Conservation (phyloP, 2,329 filamentous ascomycete genomes). For the Calonectria pauciramosa region DNA sequence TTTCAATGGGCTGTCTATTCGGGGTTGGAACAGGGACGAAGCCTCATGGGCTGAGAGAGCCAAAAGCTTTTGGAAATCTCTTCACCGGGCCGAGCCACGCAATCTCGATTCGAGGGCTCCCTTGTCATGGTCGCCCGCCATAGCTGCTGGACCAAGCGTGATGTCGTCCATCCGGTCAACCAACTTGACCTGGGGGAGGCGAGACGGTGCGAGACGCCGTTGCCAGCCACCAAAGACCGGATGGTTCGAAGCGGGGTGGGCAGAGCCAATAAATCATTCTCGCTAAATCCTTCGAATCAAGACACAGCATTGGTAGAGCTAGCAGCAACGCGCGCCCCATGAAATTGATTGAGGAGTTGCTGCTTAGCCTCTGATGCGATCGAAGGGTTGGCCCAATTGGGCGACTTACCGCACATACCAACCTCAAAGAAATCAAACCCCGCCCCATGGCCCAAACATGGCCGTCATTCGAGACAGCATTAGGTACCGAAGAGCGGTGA, state of each 20-base stretch:
- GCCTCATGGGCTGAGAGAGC: constrained; percentile 2
- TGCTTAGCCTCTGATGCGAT: constrained; percentile 6
- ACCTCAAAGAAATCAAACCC: constrained; percentile 7
- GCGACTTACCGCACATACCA: background rate
- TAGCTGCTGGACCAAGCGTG: constrained; percentile 2
- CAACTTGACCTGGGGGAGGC: constrained; percentile 20
- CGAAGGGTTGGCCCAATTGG: constrained; percentile 4
- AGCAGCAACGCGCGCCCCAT: background rate
- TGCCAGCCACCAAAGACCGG: constrained; percentile 29
- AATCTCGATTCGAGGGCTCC: constrained; percentile 18
- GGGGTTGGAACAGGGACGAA: background rate
- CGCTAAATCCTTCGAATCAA: constrained; percentile 1
- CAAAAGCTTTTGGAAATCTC: constrained; percentile 2
- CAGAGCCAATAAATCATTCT: background rate
- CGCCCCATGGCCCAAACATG: background rate
- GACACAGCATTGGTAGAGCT: background rate
- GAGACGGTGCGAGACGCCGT: constrained; percentile 25
- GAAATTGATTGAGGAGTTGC: background rate
- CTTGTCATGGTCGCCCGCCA: constrained; percentile 7
- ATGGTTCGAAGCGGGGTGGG: constrained; percentile 5
- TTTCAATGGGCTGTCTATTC: background rate
- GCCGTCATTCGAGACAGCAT: background rate
- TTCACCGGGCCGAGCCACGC: constrained; percentile 23
- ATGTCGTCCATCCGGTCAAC: constrained; percentile 11
- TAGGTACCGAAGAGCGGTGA: constrained; percentile 28